Evolutionary conservation across 2,329 filamentous ascomycete genomes (phyloP).

Genomic region (Chalaropsis ovoidea): DNA sequence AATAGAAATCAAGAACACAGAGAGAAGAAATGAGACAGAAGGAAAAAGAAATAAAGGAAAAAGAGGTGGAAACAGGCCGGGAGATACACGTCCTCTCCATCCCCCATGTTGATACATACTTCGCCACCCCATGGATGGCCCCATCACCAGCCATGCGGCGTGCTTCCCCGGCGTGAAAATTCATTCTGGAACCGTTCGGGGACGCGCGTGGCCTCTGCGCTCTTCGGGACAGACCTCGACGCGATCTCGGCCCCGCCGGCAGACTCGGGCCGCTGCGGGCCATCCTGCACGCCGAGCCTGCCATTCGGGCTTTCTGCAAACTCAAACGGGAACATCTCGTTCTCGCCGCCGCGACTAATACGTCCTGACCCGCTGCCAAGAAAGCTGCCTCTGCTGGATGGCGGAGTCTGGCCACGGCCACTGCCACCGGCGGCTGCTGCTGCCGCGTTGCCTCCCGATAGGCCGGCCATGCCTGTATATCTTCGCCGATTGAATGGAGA

Average conservation of each 20-base stretch:
- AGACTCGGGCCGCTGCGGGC: conserved; percentile 31
- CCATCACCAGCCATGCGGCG: conserved; percentile 6
- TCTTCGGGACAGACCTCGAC: not conserved
- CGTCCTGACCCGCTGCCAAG: conserved; percentile 22
- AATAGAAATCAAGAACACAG: conserved; percentile 12
- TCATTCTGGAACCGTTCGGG: not conserved
- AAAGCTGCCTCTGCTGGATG: conserved; percentile 40
- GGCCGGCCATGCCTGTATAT: conserved; percentile 37
- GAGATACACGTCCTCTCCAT: not conserved
- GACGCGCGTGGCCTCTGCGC: not conserved
- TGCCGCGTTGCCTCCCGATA: conserved; percentile 16
- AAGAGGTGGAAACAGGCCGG: not conserved
- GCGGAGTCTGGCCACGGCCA: conserved; percentile 37
- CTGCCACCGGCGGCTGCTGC: conserved; percentile 26
- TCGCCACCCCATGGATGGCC: not conserved
- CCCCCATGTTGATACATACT: not conserved
- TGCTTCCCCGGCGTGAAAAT: conserved; percentile 9
- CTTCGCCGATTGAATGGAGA: conserved; percentile 41
- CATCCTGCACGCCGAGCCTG: conserved; percentile 52
- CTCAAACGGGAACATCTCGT: conserved; percentile 23
- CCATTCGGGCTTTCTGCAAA: conserved; percentile 35
- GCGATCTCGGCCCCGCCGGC: conserved; percentile 32
- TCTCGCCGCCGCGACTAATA: conserved; percentile 21
- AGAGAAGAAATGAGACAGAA: not conserved
- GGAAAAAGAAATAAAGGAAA: not conserved